These are phyloP conservation scores for Fusarium sp. DNA, from an alignment of 2,329 filamentous ascomycete genomes.

Conservation along the genomic window DNA sequence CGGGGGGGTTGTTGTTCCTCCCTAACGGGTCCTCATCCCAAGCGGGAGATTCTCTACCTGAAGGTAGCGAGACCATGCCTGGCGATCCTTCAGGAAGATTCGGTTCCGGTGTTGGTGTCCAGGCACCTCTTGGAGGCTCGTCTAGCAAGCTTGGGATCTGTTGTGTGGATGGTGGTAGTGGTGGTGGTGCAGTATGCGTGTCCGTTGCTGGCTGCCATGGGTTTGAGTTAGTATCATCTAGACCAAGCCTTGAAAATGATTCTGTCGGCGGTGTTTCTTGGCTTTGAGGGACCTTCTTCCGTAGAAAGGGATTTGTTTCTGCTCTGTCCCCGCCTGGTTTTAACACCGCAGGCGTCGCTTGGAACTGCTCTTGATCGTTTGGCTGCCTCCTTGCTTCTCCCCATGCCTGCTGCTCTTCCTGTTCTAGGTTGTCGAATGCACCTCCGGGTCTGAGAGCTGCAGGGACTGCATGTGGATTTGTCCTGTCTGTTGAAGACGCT, in stretches of 20 bases:
- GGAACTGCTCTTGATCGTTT: constrained; percentile 4
- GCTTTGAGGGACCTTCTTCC: constrained; percentile 59
- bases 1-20: constrained; percentile 47
- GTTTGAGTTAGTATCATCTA: constrained; percentile 60
- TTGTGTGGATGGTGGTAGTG: constrained; percentile 8
- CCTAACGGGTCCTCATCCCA: constrained; percentile 58
- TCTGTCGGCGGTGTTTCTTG: constrained; percentile 53
- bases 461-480: constrained; percentile 48
- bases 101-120: constrained; percentile 51
- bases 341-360: constrained; percentile 53
- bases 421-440: constrained; percentile 35
- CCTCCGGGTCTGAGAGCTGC: constrained; percentile 54
- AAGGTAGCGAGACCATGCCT: constrained; percentile 56
- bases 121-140: constrained; percentile 51
- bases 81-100: constrained; percentile 50
- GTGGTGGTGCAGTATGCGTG: constrained; percentile 37
- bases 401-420: constrained; percentile 54
- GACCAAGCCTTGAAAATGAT: constrained; percentile 60
- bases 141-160: constrained; percentile 40
- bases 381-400: constrained; percentile 47
- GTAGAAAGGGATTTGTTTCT: constrained; percentile 69
- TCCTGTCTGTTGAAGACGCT: constrained; percentile 1
- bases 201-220: constrained; percentile 53
- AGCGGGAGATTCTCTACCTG: constrained; percentile 56
- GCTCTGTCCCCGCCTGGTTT: constrained; percentile 54